A percentile compares a stretch with the other conserved stretches of the same genome.
phyloP scores from a whole-genome alignment of 495 filamentous ascomycete genomes.

The Penicillium cataractarum region DNA sequence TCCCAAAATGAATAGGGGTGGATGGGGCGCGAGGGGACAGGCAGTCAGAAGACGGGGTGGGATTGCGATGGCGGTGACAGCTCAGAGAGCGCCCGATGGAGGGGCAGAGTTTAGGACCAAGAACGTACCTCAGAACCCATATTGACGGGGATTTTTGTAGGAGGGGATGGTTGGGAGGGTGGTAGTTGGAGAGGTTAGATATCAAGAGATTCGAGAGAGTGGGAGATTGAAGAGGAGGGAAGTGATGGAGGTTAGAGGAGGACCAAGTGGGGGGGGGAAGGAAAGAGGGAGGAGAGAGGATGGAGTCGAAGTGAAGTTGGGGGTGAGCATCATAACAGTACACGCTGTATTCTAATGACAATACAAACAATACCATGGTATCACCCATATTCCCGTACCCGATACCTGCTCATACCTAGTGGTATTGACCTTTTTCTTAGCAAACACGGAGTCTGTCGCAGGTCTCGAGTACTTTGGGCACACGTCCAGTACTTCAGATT shows the following conservation, averaged over 20 bases:
- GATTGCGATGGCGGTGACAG: constrained; percentile 38
- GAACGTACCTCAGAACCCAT: constrained; percentile 57
- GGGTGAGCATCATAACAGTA: constrained; percentile 34
- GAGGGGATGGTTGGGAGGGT: background rate
- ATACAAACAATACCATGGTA: background rate
- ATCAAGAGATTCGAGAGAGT: constrained; percentile 21
- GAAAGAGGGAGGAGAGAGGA: constrained; percentile 23
- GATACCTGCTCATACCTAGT: constrained; percentile 1
- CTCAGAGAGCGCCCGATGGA: constrained; percentile 43
- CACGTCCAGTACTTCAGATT: background rate
- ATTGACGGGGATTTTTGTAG: constrained; percentile 25
- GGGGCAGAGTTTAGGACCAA: constrained; percentile 36
- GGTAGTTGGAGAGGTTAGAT: constrained; percentile 13
- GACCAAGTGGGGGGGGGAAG: constrained; percentile 32
- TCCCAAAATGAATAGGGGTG: constrained; percentile 9
- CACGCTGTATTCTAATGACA: background rate
- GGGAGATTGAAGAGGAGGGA: constrained; percentile 35
- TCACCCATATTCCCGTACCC: constrained; percentile 9
- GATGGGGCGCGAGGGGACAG: constrained; percentile 19
- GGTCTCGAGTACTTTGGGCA: constrained; percentile 7
- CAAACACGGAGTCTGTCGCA: background rate
- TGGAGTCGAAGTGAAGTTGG: constrained; percentile 17
- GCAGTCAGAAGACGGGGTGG: constrained; percentile 32
- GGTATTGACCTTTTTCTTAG: background rate
- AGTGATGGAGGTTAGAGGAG: constrained; percentile 26